Base-by-base conservation (phyloP, 345 rosid genomes). In the Luvunga scandens region DNA sequence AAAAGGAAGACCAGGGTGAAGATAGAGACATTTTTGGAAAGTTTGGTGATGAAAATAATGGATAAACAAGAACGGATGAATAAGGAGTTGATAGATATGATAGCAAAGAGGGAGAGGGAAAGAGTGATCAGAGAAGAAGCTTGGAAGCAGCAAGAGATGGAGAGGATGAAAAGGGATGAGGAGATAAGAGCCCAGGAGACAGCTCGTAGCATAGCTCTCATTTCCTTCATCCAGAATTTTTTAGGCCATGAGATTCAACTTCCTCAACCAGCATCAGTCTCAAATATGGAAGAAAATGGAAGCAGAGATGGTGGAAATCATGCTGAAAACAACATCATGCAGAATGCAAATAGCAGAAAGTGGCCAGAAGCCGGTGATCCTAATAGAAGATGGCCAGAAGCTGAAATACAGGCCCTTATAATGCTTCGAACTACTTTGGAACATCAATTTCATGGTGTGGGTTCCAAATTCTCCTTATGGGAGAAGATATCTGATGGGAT, bases 61-160 rank as follows among this genome's bases (percentile, higher is more conserved):
- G 92, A 86, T 39, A 87, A 86, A 86, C 98, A 95, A 71, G 98
- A 95, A 81, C 84, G 85, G 85, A 87, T 95, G 92, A 89, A 91
- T 75, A 77, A 76, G 80, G 86, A 93, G 84, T 83, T 95, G 83
- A 85, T 93, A 38, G 92, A 89, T 75, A 83, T 79, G 78, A 80
- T 94, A 66, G 98, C 91, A 83, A 88, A 76, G 86, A 89, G 82
- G 80, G 98, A 94, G 77, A 79, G 59, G 62, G 95, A 94, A 83
- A 86, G 93, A 61, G 70, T 89, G 25, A 65, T 66, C 10, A 85
- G 92, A 66, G 98, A 93, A 82, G 97, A 93, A 84, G 93, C 89
- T 42, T 94, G 98, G 98, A 91, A 82, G 82, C 89, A 63, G 81
- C 91, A 82, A 78, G 94, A 86, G 78, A 82, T 71, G 71, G 94